These are phyloP conservation scores for Sclerotinia borealis DNA, from an alignment of 2,329 filamentous ascomycete genomes.

Conservation along the genomic window DNA sequence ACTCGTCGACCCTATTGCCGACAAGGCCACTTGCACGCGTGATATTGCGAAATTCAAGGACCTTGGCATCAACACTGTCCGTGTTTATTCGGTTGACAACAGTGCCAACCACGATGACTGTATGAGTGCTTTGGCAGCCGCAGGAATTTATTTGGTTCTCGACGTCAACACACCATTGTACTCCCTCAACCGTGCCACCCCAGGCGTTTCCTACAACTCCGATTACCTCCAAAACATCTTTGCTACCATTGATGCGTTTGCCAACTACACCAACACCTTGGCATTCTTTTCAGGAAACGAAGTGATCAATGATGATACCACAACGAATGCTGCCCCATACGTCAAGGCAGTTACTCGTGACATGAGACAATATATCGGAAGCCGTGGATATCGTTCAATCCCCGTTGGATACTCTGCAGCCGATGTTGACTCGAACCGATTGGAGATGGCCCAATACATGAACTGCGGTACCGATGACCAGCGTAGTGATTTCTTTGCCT, in stretches of 20 bases:
- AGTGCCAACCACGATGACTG: constrained; percentile 60
- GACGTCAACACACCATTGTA: constrained; percentile 70
- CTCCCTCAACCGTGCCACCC: constrained; percentile 58
- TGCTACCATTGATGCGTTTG: constrained; percentile 63
- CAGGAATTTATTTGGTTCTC: constrained; percentile 67
- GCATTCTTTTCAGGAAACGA: constrained; percentile 58
- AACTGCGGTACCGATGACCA: constrained; percentile 64
- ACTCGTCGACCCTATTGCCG: constrained; percentile 57
- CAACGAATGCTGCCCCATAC: constrained; percentile 47
- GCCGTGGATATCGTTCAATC: constrained; percentile 43
- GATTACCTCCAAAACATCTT: constrained; percentile 67
- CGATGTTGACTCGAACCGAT: constrained; percentile 62
- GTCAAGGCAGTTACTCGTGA: constrained; percentile 55
- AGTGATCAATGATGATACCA: constrained; percentile 49
- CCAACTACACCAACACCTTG: constrained; percentile 61
- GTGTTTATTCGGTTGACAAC: constrained; percentile 71
- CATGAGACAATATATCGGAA: constrained; percentile 47
- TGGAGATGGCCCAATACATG: constrained; percentile 65
- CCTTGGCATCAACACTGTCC: constrained; percentile 65
- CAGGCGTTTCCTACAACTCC: constrained; percentile 59
- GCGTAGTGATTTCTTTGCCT: constrained; percentile 61
- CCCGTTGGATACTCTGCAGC: constrained; percentile 57
- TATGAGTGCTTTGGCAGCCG: constrained; percentile 60
- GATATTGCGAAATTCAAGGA: constrained; percentile 63
- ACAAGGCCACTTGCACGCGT: constrained; percentile 52